Evolutionary conservation across 805 yeast genomes (phyloP), one percentile per base, ranked within the genome.

Genomic region (Yamadazyma insecticola): DNA sequence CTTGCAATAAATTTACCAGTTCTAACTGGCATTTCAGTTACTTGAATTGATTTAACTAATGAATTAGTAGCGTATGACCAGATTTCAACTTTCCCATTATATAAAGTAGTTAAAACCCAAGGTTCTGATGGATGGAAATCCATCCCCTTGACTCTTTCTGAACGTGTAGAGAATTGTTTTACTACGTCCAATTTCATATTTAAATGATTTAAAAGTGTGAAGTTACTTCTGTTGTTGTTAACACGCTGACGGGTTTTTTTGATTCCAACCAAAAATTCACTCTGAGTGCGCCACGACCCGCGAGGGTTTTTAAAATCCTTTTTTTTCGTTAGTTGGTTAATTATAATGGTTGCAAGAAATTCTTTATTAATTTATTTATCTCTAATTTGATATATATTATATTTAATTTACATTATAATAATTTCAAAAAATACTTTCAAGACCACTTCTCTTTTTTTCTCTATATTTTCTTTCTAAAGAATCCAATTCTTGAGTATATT

Each of bases 51-150:
- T 64, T 87, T 86, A 45, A 92, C 90, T 27, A 84, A 69, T 18
- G 87, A 62, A 36, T 75, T 76, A 26, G 97, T 86, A 51, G 88
- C 96, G 49, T 85, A 87, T 33, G 94, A 83, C 95, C 95, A 87
- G 53, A 90, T 86, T 62, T 89, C 97, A 33, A 87, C 78, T 56
- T 74, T 75, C 45, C 96, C 98, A 30, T 89, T 83, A 61, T 85
- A 88, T 37, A 86, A 69, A n/a, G 96, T 87, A 32, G 90, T 81
- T 50, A 88, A 69, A 31, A 88, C 78, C 97, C 97, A 90, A 32
- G 98, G 97, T 59, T 92, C 98, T 13, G 89, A 71, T 15, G 98
- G 98, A 58, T 92, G 99, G 71, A 92, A 84, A 62, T 92, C 99
- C 53, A 92, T 82, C 29, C 96, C 97, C 62, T 92, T 92, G 55